These are phyloP conservation scores for Vaccinium darrowii DNA, from an alignment of 148 eudicot genomes.

Conservation along the genomic window DNA sequence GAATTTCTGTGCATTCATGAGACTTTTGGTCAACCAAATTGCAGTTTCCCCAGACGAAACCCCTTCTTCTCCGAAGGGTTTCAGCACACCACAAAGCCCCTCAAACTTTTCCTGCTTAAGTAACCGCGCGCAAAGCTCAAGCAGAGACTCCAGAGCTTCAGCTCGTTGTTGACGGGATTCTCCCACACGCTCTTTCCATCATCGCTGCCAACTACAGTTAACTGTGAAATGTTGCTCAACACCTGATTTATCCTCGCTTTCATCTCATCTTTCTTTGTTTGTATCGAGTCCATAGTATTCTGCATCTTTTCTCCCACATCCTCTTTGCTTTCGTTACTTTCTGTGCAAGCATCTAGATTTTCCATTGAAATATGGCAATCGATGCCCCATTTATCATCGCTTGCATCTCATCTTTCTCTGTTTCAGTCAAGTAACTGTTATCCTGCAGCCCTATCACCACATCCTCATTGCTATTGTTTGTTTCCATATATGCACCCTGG, in stretches of 20 bases:
- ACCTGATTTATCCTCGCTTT: constrained; percentile 29
- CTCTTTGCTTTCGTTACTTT: constrained; percentile 25
- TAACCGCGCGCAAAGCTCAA: constrained; percentile 86
- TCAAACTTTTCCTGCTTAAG: constrained; percentile 78
- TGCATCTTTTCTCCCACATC: constrained; percentile 25
- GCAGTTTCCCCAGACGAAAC: constrained; percentile 96
- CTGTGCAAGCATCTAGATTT: constrained; percentile 20
- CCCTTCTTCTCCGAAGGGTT: constrained; percentile 87
- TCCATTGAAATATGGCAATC: constrained; percentile 8
- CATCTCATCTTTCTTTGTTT: constrained; percentile 24
- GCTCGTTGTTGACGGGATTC: constrained; percentile 66
- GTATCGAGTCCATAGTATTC: constrained; percentile 3
- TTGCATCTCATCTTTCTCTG: background rate
- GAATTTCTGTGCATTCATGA: constrained; percentile 69
- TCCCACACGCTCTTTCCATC: constrained; percentile 40
- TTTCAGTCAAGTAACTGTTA: background rate
- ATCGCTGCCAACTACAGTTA: constrained; percentile 27
- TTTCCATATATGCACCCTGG: background rate
- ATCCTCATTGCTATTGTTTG: background rate
- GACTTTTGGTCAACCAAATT: constrained; percentile 93
- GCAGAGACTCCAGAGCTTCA: constrained; percentile 85
- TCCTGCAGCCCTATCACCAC: background rate
- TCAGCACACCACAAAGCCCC: constrained; percentile 75
- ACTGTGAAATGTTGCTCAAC: constrained; percentile 31
- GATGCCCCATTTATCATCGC: background rate